Evolutionary conservation across 2,329 filamentous ascomycete species (phyloP), one percentile per base, ranked within the genome.

Genomic region (Beauveria rudraprayagi): DNA sequence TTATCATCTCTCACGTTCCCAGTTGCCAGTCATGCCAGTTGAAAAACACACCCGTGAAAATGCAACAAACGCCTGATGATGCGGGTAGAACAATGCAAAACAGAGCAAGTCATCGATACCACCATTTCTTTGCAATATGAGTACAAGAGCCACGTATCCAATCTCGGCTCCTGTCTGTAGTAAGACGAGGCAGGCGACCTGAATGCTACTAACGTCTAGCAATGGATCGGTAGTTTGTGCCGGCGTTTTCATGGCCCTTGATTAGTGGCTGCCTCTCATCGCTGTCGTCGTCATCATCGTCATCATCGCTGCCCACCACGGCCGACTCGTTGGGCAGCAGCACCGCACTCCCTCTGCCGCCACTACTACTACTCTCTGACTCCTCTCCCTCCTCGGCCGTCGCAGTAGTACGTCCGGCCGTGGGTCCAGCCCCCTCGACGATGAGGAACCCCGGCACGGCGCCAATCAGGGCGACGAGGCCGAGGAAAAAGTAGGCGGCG

Each of bases 401-500:
- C 2, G 50, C 70, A 47, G 65, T 71, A 17, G 24, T 19, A 24
- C 3, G 8, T 8, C 47, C 41, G 58, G 59, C 70, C 37, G 65
- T 73, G 71, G 73, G 91, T 77, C 90, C 90, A 9, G 91, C 84
- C 43, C 88, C 87, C 69, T 96, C 84, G 16, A 86, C 81, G 1
- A 95, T 81, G 75, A 86, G 88, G 71, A 86, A 90, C 0, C 89
- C 83, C 0, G 91, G 89, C 2, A 96, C 72, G 0, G 84, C 84
- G 19, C 89, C 89, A 1, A 91, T 53, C 0, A 83, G 63, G 0
- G 86, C 82, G 50, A 95, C 77, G 0, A 76, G 67, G 0, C 84
- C 81, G n/a, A 97, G 78, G 4, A 88, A 78, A 85, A 90, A 96
- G 83, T 90, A 97, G 0, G 92, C 88, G 0, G 89, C 77, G 56